Evolutionary conservation across 1,284 basidiomycete genomes (phyloP).

Genomic region (Ceratobasidium sp.): DNA sequence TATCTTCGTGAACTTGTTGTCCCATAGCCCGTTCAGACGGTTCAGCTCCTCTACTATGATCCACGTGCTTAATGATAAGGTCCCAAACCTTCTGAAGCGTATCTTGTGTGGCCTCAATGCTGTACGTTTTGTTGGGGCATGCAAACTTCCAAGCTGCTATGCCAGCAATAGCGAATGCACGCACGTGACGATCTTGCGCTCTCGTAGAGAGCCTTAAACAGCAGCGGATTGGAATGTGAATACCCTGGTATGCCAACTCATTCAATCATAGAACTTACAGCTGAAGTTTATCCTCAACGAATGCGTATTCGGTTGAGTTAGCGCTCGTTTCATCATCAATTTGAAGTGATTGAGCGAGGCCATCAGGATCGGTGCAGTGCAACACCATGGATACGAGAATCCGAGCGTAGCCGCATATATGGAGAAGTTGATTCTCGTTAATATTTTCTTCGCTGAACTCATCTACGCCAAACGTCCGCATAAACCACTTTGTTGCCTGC

Average conservation of each 20-base stretch:
- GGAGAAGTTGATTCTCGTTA: not conserved
- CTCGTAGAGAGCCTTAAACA: no score
- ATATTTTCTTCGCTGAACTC: not conserved
- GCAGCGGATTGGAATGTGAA: no score
- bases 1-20: not conserved
- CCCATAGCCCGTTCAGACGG: no score
- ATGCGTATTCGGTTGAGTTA: no score
- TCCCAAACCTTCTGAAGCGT: not conserved
- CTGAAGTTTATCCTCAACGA: not conserved
- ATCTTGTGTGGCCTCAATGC: not conserved
- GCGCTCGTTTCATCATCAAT: no score
- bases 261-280: not conserved
- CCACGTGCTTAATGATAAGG: not conserved
- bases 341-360: not conserved
- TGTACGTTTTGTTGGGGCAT: not conserved
- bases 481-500: not conserved
- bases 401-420: slow-evolving; percentile 24
- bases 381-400: slow-evolving; percentile 3
- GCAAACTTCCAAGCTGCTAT: slow-evolving; percentile 4
- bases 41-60: not conserved
- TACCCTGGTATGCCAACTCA: no score
- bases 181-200: not conserved
- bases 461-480: not conserved
- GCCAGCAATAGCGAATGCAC: slow-evolving; percentile 1
- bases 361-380: slow-evolving; percentile 1